These are phyloP conservation scores for Kluyveromyces sp. DNA, from an alignment of 1,139 yeast species.

Conservation along the genomic window DNA sequence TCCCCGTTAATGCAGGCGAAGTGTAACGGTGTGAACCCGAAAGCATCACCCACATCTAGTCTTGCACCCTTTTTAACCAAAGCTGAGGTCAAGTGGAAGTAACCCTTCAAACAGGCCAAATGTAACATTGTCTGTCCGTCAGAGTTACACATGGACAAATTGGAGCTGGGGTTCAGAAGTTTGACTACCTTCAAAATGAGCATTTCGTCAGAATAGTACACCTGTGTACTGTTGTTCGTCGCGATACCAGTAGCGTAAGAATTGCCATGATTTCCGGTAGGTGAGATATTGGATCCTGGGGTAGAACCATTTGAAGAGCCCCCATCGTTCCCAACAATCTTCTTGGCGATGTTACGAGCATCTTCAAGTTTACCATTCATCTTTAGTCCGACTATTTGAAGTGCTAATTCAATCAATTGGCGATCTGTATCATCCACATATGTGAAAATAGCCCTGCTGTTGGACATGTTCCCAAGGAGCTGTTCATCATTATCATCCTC, in stretches of 20 bases:
- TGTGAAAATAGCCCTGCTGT: constrained; percentile 49
- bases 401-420: constrained; percentile 80
- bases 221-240: constrained; percentile 6
- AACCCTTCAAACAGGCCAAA: constrained; percentile 71
- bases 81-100: constrained; percentile 51
- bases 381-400: constrained; percentile 86
- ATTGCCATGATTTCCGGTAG: constrained; percentile 9
- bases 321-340: constrained; percentile 54
- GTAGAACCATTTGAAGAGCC: constrained; percentile 18
- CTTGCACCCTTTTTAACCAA: constrained; percentile 75
- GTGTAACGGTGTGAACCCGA: constrained; percentile 82
- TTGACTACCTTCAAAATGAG: constrained; percentile 58
- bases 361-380: constrained; percentile 91
- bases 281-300: constrained; percentile 11
- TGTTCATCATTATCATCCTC: constrained; percentile 10
- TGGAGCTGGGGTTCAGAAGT: constrained; percentile 42
- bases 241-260: neutral
- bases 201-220: constrained; percentile 41
- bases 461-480: constrained; percentile 9
- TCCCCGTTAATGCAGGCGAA: constrained; percentile 76
- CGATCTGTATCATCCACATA: constrained; percentile 88
- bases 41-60: constrained; percentile 64
- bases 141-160: constrained; percentile 71
- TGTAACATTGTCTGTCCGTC: constrained; percentile 88
- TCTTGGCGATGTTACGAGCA: constrained; percentile 78